These are phyloP conservation scores for Solanum piurae DNA, from an alignment of 257 asterid species.

Conservation along the genomic window DNA sequence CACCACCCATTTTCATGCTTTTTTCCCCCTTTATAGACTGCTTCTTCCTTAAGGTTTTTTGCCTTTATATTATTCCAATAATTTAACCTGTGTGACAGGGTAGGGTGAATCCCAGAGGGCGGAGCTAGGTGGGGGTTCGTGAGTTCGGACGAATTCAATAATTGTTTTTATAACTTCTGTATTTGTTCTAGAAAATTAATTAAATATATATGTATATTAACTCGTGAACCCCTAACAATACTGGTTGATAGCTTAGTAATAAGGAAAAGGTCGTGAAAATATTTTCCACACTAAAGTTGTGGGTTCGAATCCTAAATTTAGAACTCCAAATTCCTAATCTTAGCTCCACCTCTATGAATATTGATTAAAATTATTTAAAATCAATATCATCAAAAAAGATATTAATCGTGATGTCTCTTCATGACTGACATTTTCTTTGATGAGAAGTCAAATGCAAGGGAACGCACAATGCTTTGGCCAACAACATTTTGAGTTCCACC, in stretches of 20 bases:
- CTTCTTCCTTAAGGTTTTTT: conserved; percentile 7
- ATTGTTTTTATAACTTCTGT: too few relatives aligned
- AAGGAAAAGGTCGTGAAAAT: too few relatives aligned
- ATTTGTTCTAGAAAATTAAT: too few relatives aligned
- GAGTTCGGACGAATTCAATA: accelerated
- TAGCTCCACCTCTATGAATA: too few relatives aligned
- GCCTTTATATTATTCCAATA: background rate
- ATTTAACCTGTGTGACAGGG: background rate
- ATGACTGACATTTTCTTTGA: background rate
- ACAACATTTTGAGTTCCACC: background rate
- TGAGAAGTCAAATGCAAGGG: background rate
- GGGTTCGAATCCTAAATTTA: too few relatives aligned
- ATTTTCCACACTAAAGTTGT: too few relatives aligned
- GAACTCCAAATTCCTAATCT: too few relatives aligned
- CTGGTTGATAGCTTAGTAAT: too few relatives aligned
- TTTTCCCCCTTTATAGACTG: background rate
- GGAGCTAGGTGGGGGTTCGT: too few relatives aligned
- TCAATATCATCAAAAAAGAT: background rate
- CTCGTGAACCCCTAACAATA: too few relatives aligned
- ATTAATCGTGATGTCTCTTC: background rate
- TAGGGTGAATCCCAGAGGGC: background rate
- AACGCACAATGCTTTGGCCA: background rate
- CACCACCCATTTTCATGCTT: conserved; percentile 2
- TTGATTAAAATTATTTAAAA: background rate
- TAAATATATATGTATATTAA: too few relatives aligned